Base-by-base conservation (phyloP, 768 basidiomycete genomes). In the Trichaptum fuscoviolaceum region DNA sequence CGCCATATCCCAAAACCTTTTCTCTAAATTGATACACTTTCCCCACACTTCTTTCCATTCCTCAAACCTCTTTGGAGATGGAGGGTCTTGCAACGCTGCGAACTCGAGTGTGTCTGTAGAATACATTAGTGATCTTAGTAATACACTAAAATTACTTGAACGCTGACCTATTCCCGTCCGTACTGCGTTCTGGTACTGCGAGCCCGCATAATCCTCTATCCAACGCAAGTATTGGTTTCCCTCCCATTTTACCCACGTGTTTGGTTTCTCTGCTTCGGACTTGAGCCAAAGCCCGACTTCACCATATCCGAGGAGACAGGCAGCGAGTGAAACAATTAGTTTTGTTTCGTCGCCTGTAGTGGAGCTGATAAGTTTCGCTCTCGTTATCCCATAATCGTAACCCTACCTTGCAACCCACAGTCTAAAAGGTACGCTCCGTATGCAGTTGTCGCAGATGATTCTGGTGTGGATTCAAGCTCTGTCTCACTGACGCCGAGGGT, bases 281-380 rank as follows among this genome's bases (percentile, higher is more conserved):
- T 87, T 83, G 35, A 98, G 78, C 88, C 93, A 92, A 57, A 93
- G 77, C 0, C 95, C 95, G 0, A 95, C 93, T 74, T 96, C 92
- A 12, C 95, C 95, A 73, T 97, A 98, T 1, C 95, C 96, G 0
- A 96, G 78, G 9, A 96, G 80, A 73, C 96, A 98, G 8, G 92
- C 89, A 10, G 91, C 87, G 0, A 95, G 82, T 0, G 92, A 90
- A 78, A 97, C 87, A n/a, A 90, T 73, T 6, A 96, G 78, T 67
- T 85, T 88, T 36, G 85, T 83, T 4, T 84, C 75, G 72, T 95
- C 93, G 0, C 93, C 92, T 85, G 65, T 23, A 57, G 57, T 15
- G 8, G n/a, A 52, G 64, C 23, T 24, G 27, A 17, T 34, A 30
- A 61, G 23, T 24, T 20, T 61, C 9, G 9, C 24, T 42, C 20